Conservation (phyloP, 1,284 basidiomycete species). For the Boletus semigastroideus region DNA sequence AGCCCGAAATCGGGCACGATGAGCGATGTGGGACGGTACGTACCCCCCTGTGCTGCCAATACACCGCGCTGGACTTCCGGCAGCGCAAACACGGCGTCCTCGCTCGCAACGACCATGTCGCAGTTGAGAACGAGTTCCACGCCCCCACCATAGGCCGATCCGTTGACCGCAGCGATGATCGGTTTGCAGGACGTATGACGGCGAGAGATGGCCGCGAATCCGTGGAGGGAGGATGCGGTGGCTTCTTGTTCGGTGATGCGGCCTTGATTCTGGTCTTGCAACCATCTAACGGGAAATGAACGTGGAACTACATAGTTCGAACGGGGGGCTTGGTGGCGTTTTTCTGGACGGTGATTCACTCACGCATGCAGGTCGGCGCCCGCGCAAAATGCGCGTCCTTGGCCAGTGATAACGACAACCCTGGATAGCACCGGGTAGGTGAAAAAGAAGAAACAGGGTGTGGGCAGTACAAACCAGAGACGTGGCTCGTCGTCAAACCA, state of each 20-base stretch:
- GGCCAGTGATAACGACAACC: constrained; percentile 78
- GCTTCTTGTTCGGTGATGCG: constrained; percentile 42
- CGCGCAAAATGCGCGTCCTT: constrained; percentile 77
- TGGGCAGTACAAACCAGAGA: constrained; percentile 59
- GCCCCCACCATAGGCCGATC: constrained; percentile 80
- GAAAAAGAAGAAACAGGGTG: not conserved
- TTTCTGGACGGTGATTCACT: constrained; percentile 22
- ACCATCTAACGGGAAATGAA: constrained; percentile 24
- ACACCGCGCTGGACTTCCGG: constrained; percentile 85
- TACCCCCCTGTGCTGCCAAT: constrained; percentile 72
- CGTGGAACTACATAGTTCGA: not conserved
- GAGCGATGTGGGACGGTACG: constrained; percentile 18
- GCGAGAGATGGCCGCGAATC: constrained; percentile 77
- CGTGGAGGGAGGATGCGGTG: constrained; percentile 47
- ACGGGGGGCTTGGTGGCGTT: not conserved
- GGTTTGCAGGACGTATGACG: constrained; percentile 67
- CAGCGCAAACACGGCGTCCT: constrained; percentile 71
- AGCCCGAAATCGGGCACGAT: not conserved
- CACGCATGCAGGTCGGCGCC: constrained; percentile 78
- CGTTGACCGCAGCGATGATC: constrained; percentile 82
- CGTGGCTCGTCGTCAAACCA: constrained; percentile 78
- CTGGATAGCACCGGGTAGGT: constrained; percentile 34
- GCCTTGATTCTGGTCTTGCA: constrained; percentile 13
- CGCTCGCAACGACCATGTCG: constrained; percentile 77
- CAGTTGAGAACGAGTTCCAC: constrained; percentile 80